Evolutionary conservation across 2,329 filamentous ascomycete genomes (phyloP).

Genomic region (Penicillium vulpinum): DNA sequence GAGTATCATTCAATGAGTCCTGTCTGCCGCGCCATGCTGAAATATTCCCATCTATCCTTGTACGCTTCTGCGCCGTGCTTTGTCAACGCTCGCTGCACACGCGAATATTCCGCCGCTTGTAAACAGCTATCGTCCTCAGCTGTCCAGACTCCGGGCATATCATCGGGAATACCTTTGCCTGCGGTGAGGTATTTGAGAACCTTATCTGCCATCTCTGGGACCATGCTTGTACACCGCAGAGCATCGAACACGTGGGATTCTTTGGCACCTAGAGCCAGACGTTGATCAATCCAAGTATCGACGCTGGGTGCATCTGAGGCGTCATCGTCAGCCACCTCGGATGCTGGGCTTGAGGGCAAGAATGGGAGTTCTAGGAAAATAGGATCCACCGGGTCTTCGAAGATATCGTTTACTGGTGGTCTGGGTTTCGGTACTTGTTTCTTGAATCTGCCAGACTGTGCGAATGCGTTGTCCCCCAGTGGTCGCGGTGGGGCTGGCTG

Average conservation of each 20-base stretch:
- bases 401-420: not conserved
- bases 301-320: slow-evolving; percentile 24
- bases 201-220: slow-evolving; percentile 38
- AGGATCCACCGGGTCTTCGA: slow-evolving; percentile 16
- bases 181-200: slow-evolving; percentile 34
- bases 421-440: not conserved
- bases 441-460: slow-evolving; percentile 2
- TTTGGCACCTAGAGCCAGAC: slow-evolving; percentile 31
- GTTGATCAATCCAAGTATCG: slow-evolving; percentile 43
- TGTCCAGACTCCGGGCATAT: slow-evolving; percentile 51
- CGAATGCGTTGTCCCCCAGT: slow-evolving; percentile 9
- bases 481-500: not conserved
- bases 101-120: slow-evolving; percentile 33
- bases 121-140: slow-evolving; percentile 45
- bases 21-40: slow-evolving; percentile 30
- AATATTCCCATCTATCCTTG: slow-evolving; percentile 40
- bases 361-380: slow-evolving; percentile 35
- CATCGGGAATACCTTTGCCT: slow-evolving; percentile 39
- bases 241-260: slow-evolving; percentile 35
- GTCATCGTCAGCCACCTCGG: slow-evolving; percentile 20
- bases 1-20: slow-evolving; percentile 15
- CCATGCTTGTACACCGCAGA: slow-evolving; percentile 44
- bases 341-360: slow-evolving; percentile 24
- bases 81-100: slow-evolving; percentile 36
- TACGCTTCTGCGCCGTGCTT: slow-evolving; percentile 48